A percentile compares a stretch with the other conserved stretches of the same genome.
Conservation (phyloP, 1,284 basidiomycete species). For the Cerioporus squamosus region DNA sequence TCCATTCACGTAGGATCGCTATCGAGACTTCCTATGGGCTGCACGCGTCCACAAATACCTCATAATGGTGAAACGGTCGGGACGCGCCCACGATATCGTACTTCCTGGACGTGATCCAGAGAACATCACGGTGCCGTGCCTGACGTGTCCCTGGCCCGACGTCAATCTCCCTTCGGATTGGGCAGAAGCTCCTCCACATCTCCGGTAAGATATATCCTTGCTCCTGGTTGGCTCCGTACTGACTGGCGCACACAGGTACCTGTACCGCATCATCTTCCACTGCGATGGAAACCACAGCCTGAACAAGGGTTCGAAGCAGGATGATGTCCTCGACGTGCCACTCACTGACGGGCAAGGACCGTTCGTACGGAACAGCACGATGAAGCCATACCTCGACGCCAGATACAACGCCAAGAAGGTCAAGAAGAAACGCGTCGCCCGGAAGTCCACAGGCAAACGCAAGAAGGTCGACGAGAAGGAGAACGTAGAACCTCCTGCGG, state of each 20-base stretch:
- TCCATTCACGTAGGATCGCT: background rate
- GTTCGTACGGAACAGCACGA: background rate
- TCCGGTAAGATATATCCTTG: background rate
- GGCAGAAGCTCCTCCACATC: background rate
- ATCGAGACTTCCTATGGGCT: background rate
- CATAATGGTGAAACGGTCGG: background rate
- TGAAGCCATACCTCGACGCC: background rate
- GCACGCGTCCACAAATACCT: background rate
- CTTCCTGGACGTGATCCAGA: background rate
- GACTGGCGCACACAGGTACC: background rate
- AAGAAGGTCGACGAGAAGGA: no score
- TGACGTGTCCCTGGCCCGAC: background rate
- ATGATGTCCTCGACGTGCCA: background rate
- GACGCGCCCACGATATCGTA: background rate
- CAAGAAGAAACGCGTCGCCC: no score
- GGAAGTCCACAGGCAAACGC: no score
- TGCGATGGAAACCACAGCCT: slow-evolving; percentile 1
- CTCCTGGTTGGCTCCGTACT: background rate
- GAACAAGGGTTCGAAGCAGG: background rate
- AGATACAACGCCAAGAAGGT: background rate
- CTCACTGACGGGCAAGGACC: background rate
- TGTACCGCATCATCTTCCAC: background rate
- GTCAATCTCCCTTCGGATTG: slow-evolving; percentile 1
- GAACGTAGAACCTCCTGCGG: no score
- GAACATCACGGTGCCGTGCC: background rate